Evolutionary conservation across 768 basidiomycete genomes (phyloP).

Genomic region (Russula olivacea): DNA sequence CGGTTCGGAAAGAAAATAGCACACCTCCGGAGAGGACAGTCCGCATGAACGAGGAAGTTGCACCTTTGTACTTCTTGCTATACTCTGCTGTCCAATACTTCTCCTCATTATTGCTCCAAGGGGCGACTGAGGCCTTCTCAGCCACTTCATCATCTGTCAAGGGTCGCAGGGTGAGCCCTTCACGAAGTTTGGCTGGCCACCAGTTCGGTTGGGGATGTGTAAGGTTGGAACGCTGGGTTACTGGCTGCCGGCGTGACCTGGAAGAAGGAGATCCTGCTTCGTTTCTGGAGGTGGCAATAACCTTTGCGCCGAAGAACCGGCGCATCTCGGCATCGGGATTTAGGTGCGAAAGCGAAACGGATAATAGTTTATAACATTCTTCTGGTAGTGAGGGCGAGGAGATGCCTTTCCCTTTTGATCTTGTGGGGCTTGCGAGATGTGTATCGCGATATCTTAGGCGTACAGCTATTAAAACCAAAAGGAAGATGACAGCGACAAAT

Average conservation of each 20-base stretch:
- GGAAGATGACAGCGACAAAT: conserved; percentile 1
- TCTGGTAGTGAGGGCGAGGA: conserved; percentile 30
- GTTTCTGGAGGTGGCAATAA: conserved; percentile 60
- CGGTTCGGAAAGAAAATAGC: conserved; percentile 27
- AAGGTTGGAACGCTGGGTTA: conserved; percentile 56
- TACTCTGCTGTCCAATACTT: conserved; percentile 90
- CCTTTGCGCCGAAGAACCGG: conserved; percentile 89
- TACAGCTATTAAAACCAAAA: background rate
- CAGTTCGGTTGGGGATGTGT: conserved; percentile 72
- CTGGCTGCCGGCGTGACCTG: conserved; percentile 38
- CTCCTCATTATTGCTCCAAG: conserved; percentile 47
- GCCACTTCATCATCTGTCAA: conserved; percentile 51
- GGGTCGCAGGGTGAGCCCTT: conserved; percentile 63
- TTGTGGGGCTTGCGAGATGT: conserved; percentile 30
- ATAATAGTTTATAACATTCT: conserved; percentile 51
- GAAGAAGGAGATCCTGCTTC: conserved; percentile 31
- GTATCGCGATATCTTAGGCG: conserved; percentile 47
- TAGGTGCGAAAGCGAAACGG: conserved; percentile 75
- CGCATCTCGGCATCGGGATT: conserved; percentile 89
- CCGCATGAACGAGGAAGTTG: conserved; percentile 74
- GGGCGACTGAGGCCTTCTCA: conserved; percentile 38
- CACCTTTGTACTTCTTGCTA: conserved; percentile 73
- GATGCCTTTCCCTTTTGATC: conserved; percentile 21
- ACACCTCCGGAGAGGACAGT: conserved; percentile 77
- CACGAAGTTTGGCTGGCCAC: conserved; percentile 62